Percentiles rank a stretch among this genome's conserved stretches.
Evolutionary conservation across 176 grass and related monocot genomes (phyloP).

Genomic region (Phyllostachys edulis): DNA sequence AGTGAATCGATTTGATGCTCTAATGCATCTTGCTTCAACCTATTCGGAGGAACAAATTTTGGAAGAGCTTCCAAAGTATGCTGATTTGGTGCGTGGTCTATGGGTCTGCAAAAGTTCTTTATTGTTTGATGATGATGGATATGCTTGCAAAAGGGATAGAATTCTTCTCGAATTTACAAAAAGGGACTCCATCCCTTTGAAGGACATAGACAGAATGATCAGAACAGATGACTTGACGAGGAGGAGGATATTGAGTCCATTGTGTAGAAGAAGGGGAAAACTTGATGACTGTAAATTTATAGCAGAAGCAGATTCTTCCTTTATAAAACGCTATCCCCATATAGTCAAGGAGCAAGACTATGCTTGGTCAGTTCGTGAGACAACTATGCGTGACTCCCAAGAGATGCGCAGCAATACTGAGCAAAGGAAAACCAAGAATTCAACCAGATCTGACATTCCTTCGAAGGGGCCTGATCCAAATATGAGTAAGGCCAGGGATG

Average conservation of each 20-base stretch:
- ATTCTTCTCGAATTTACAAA: conserved; percentile 56
- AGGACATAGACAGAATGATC: conserved; percentile 11
- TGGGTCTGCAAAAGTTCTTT: conserved; percentile 80
- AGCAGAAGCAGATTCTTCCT: conserved; percentile 47
- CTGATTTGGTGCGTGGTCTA: conserved; percentile 66
- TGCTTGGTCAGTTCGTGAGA: conserved; percentile 48
- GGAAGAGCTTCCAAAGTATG: conserved; percentile 49
- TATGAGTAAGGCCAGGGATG: conserved; percentile 34
- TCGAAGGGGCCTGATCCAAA: conserved; percentile 32
- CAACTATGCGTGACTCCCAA: neutral
- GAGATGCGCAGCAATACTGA: neutral
- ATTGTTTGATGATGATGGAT: conserved; percentile 49
- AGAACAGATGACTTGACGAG: neutral
- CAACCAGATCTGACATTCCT: conserved; percentile 14
- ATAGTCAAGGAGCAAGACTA: conserved; percentile 56
- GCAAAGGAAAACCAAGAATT: conserved; percentile 33
- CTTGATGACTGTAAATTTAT: conserved; percentile 62
- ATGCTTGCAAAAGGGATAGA: conserved; percentile 48
- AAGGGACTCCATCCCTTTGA: conserved; percentile 37
- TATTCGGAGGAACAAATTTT: conserved; percentile 50
- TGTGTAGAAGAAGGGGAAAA: conserved; percentile 46
- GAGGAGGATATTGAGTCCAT: conserved; percentile 31
- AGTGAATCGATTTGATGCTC: conserved; percentile 61
- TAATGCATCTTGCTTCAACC: conserved; percentile 65
- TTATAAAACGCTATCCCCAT: conserved; percentile 52